Evolutionary conservation across 2,329 filamentous ascomycete species (phyloP), one percentile per base, ranked within the genome.

Genomic region (Arthrobotrys conoides): DNA sequence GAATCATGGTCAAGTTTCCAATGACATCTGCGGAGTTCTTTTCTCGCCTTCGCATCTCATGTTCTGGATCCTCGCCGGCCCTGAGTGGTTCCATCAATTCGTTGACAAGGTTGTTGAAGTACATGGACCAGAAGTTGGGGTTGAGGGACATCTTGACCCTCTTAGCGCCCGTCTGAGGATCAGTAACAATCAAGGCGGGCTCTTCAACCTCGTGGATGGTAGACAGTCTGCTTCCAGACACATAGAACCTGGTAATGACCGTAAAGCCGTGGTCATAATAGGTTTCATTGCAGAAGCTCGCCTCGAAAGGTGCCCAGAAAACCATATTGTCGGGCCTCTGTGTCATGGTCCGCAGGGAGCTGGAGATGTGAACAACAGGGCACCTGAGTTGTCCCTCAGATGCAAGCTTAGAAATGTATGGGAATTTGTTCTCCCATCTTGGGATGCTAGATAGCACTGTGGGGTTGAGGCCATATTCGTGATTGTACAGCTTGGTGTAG

Each of bases 1-100:
- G 81, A 44, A 82, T 77, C 55, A 82, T 81, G 20, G 81, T 82
- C 38, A 82, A 80, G 44, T 81, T 80, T 27, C 76, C 80, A 36
- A 81, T 82, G 22, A 79, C 81, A 53, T 79, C 81, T n/a, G 79
- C 69, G 24, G 71, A 66, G 48, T 81, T 78, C 33, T 81, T 81
- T 8, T 80, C 81, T 24, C 80, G 73, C 68, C 80, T 79, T 48
- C 81, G 71, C 76, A 78, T 71, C 55, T 78, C 75, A 22, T 72
- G 75, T 38, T 78, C 68, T 41, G 68, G 71, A 57, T 78, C 63
- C 44, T 78, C 75, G 16, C 63, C 68, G 18, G 68, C 63, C 55
- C 57, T 67, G 16, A 78, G 41, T 10, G 68, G 75, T 12, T 69
- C 75, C 63, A 72, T 69, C 18, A 72, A 53, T 16, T 57, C 57